These are phyloP conservation scores for Rubroshorea leprosula DNA, from an alignment of 345 rosid species.

Conservation along the genomic window DNA sequence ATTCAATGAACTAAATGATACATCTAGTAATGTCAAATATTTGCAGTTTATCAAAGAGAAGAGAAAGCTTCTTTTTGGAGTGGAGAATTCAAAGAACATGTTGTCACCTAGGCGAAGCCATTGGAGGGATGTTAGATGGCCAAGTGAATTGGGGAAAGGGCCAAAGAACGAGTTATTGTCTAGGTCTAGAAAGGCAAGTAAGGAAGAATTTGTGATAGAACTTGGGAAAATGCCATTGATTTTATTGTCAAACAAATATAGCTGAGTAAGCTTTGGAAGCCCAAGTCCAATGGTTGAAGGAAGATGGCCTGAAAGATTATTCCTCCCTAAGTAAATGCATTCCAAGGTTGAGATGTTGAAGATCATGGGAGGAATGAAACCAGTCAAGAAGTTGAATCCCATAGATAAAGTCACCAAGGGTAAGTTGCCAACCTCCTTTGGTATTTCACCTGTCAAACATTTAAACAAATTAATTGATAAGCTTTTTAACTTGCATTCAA, in stretches of 20 bases:
- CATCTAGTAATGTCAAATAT: not conserved
- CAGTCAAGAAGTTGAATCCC: not conserved
- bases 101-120: slow-evolving; percentile 5
- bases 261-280: slow-evolving; percentile 21
- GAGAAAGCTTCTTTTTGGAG: slow-evolving; percentile 10
- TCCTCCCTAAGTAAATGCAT: not conserved
- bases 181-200: not conserved
- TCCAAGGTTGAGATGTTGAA: slow-evolving; percentile 16
- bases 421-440: slow-evolving; percentile 9
- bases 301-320: slow-evolving; percentile 20
- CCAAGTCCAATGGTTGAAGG: slow-evolving; percentile 13
- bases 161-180: slow-evolving; percentile 19
- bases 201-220: slow-evolving; percentile 20
- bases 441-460: slow-evolving; percentile 3
- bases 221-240: too few relatives aligned
- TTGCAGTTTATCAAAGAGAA: slow-evolving; percentile 17
- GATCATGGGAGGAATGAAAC: slow-evolving; percentile 7
- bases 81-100: not conserved
- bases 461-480: too few relatives aligned
- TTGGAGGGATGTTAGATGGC: slow-evolving; percentile 13
- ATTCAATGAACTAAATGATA: not conserved
- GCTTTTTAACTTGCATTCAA: too few relatives aligned
- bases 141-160: slow-evolving; percentile 10
- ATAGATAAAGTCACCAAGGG: not conserved
- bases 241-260: slow-evolving; percentile 7